phyloP scores from a whole-genome alignment of 768 basidiomycete genomes.

The Ephemerocybe angulata region DNA sequence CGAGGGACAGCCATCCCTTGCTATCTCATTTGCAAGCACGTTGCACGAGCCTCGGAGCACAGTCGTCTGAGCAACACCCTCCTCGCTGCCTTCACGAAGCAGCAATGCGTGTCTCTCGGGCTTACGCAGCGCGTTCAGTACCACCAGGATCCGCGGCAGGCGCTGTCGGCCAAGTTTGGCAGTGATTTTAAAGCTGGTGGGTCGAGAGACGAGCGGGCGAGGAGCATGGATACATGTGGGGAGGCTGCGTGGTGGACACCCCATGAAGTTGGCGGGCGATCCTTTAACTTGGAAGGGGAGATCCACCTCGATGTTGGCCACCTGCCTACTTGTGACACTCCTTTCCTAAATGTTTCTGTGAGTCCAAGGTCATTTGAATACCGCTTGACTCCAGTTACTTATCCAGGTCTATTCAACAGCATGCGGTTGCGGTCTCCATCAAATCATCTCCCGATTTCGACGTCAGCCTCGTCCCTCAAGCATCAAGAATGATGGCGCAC shows the following conservation, averaged over 20 bases:
- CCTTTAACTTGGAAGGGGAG: neutral
- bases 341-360: neutral
- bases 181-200: no score
- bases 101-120: neutral
- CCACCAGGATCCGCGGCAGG: no score
- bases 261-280: neutral
- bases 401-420: neutral
- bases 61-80: neutral
- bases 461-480: no score
- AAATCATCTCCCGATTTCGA: no score
- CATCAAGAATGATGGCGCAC: no score
- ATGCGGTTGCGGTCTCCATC: no score
- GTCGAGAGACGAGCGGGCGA: no score
- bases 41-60: no score
- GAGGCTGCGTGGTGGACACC: neutral
- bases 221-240: neutral
- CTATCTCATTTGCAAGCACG: conserved; percentile 10
- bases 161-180: no score
- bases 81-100: neutral
- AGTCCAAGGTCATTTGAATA: neutral
- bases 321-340: neutral
- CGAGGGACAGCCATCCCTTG: conserved; percentile 24
- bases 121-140: no score
- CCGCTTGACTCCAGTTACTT: no score
- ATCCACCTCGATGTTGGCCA: neutral